Evolutionary conservation across 2,329 filamentous ascomycete species (phyloP).

Genomic region (Biscogniauxia mediterranea): DNA sequence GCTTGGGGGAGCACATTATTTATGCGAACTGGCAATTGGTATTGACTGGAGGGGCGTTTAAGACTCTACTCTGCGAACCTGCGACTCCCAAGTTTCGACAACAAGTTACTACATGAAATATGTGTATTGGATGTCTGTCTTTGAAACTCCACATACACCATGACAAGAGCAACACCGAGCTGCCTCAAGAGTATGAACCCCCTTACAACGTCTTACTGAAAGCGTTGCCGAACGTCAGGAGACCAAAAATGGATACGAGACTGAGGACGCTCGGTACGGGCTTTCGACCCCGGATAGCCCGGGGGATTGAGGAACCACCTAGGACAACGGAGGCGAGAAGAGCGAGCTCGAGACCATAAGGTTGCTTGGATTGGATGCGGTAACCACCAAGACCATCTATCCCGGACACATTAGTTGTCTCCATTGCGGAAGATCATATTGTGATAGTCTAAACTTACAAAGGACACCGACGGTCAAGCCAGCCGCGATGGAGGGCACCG

Average conservation of each 20-base stretch:
- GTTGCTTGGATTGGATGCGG: conserved; percentile 70
- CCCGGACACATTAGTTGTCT: not conserved
- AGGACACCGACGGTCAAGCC: conserved; percentile 76
- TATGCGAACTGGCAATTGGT: not conserved
- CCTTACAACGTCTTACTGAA: conserved; percentile 44
- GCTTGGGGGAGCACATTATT: not conserved
- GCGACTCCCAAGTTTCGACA: too few species aligned
- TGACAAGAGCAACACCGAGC: not conserved
- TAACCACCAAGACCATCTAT: conserved; percentile 75
- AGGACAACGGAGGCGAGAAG: conserved; percentile 84
- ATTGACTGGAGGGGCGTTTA: not conserved
- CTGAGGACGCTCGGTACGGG: conserved; percentile 80
- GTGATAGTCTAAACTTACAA: conserved; percentile 41
- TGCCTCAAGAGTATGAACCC: not conserved
- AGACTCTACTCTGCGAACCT: not conserved
- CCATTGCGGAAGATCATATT: not conserved
- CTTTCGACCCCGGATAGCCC: conserved; percentile 81
- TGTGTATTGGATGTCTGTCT: not conserved
- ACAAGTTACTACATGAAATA: too few species aligned
- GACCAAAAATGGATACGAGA: conserved; percentile 72
- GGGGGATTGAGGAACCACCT: conserved; percentile 78
- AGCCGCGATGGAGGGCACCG: conserved; percentile 81
- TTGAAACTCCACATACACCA: not conserved
- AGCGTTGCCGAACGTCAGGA: conserved; percentile 76
- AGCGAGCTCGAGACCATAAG: conserved; percentile 86